phyloP scores from a whole-genome alignment of 345 rosid genomes.

The Salix udensis region DNA sequence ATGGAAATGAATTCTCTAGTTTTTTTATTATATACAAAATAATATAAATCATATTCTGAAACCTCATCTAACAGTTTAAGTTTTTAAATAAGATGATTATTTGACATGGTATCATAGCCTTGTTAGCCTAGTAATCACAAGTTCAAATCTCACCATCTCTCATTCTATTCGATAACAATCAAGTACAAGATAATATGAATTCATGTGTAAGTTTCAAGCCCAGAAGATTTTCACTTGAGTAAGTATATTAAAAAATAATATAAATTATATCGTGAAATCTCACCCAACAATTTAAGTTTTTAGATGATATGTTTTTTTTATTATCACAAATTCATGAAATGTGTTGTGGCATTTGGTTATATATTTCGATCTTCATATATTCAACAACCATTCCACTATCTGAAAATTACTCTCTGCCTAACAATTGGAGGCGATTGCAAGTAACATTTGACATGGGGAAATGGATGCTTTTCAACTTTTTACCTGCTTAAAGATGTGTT shows the following conservation, averaged over 20 bases:
- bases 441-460: background rate
- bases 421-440: background rate
- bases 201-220: too few species aligned
- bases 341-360: conserved; percentile 12
- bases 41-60: too few species aligned
- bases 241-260: too few species aligned
- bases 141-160: accelerated
- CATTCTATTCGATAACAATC: too few species aligned
- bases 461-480: conserved; percentile 6
- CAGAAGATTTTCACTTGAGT: accelerated
- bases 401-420: conserved; percentile 28
- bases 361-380: conserved; percentile 1
- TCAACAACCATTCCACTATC: conserved; percentile 31
- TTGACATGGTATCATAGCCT: too few species aligned
- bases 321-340: background rate
- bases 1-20: too few species aligned
- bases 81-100: too few species aligned
- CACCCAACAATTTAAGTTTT: too few species aligned
- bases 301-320: too few species aligned
- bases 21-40: too few species aligned
- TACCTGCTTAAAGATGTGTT: conserved; percentile 2
- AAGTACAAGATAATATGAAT: accelerated
- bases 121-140: accelerated
- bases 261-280: too few species aligned
- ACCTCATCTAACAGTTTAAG: accelerated